A percentile compares a stretch with the other conserved stretches of the same genome.
These are phyloP conservation scores for Phytophthora litchii DNA, from an alignment of 352 stramenopile species.

Conservation along the genomic window DNA sequence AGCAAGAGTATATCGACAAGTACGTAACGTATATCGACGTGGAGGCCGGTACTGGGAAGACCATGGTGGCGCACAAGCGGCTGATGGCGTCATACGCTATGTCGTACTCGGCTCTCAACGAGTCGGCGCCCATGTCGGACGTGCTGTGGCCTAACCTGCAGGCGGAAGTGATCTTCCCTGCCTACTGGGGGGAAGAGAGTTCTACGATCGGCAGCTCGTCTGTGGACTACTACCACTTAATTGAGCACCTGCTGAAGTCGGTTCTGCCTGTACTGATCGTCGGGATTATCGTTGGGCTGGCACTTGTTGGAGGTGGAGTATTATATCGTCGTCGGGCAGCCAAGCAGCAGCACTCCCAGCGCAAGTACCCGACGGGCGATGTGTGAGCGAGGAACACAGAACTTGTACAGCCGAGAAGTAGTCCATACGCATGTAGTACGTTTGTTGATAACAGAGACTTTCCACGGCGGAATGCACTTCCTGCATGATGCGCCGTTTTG, in stretches of 20 bases:
- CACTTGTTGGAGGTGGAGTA: slow-evolving; percentile 38
- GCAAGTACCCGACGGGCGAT: slow-evolving; percentile 24
- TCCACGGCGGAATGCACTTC: slow-evolving; percentile 10
- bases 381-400: slow-evolving; percentile 3
- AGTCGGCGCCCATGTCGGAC: slow-evolving; percentile 57
- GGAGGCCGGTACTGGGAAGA: slow-evolving; percentile 70
- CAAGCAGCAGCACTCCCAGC: slow-evolving; percentile 23
- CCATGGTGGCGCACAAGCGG: slow-evolving; percentile 69
- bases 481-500: slow-evolving; percentile 1
- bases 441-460: slow-evolving; percentile 2
- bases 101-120: slow-evolving; percentile 41
- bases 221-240: slow-evolving; percentile 47
- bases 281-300: slow-evolving; percentile 44
- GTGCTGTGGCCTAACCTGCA: slow-evolving; percentile 60
- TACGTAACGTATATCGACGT: slow-evolving; percentile 72
- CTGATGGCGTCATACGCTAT: slow-evolving; percentile 65
- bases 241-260: slow-evolving; percentile 45
- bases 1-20: slow-evolving; percentile 47
- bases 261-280: slow-evolving; percentile 57
- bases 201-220: slow-evolving; percentile 38
- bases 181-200: slow-evolving; percentile 64
- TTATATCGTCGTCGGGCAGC: slow-evolving; percentile 46
- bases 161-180: slow-evolving; percentile 60
- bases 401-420: neutral
- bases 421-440: neutral